Percentiles rank a stretch among this genome's conserved stretches.
Evolutionary conservation across 768 basidiomycete genomes (phyloP).

Genomic region (Omphalotus guepiniiformis): DNA sequence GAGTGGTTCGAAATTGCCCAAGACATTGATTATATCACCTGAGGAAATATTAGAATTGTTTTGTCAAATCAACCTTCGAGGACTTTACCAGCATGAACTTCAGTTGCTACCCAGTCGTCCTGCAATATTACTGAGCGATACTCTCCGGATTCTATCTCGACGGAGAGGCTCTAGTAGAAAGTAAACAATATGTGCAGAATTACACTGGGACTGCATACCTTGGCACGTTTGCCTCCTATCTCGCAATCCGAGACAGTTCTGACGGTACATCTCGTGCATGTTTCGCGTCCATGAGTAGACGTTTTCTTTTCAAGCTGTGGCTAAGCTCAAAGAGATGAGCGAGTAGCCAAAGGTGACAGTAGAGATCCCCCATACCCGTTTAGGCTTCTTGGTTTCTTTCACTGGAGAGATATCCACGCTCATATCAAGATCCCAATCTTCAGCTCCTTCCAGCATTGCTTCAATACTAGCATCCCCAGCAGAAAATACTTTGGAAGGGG

Average conservation of each 20-base stretch:
- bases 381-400: conserved; percentile 34
- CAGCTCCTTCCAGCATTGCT: conserved; percentile 57
- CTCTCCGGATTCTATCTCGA: conserved; percentile 38
- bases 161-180: conserved; percentile 43
- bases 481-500: conserved; percentile 20
- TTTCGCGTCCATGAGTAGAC: conserved; percentile 24
- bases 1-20: conserved; percentile 41
- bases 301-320: conserved; percentile 1
- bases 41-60: not conserved
- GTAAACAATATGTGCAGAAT: not conserved
- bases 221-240: conserved; percentile 29
- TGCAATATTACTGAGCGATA: conserved; percentile 51
- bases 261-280: conserved; percentile 56
- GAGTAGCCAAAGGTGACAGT: no score
- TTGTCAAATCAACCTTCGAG: not conserved
- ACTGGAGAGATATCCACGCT: conserved; percentile 47
- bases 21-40: conserved; percentile 82
- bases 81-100: conserved; percentile 53
- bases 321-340: no score
- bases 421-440: conserved; percentile 69
- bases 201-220: conserved; percentile 28
- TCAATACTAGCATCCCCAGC: conserved; percentile 40
- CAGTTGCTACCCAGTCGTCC: conserved; percentile 75
- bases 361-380: no score
- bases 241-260: conserved; percentile 37